Evolutionary conservation across 345 rosid species (phyloP).

Genomic region (Citrus medica): DNA sequence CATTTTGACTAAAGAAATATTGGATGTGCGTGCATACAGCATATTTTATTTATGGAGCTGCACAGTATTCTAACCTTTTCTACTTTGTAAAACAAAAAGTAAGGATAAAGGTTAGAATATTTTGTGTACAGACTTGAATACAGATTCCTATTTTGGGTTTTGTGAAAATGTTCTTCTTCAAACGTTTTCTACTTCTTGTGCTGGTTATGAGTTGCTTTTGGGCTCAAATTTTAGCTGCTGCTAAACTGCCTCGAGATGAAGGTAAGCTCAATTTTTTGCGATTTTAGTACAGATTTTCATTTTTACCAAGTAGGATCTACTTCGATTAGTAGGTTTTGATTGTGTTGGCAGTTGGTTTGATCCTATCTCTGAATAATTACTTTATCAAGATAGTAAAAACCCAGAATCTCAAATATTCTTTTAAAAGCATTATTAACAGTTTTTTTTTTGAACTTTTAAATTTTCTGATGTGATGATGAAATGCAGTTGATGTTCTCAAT

Average conservation of each 20-base stretch:
- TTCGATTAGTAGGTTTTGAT: neutral
- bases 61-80: neutral
- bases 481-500: conserved; percentile 47
- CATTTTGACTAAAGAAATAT: neutral
- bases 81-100: neutral
- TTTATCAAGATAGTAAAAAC: too few relatives aligned
- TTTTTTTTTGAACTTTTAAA: neutral
- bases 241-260: conserved; percentile 32
- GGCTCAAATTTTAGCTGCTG: conserved; percentile 12
- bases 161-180: neutral
- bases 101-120: neutral
- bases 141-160: neutral
- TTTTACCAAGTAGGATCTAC: neutral
- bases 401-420: neutral
- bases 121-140: neutral
- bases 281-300: neutral
- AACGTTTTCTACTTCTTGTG: neutral
- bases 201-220: conserved; percentile 16
- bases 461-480: neutral
- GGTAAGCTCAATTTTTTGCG: conserved; percentile 4
- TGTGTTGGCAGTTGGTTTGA: neutral
- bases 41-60: too few relatives aligned
- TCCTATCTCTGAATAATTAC: neutral
- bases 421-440: neutral
- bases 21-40: neutral